A percentile compares a stretch with the other conserved stretches of the same genome.
phyloP scores from a whole-genome alignment of 495 filamentous ascomycete genomes.

The Hypoxylon rickii region DNA sequence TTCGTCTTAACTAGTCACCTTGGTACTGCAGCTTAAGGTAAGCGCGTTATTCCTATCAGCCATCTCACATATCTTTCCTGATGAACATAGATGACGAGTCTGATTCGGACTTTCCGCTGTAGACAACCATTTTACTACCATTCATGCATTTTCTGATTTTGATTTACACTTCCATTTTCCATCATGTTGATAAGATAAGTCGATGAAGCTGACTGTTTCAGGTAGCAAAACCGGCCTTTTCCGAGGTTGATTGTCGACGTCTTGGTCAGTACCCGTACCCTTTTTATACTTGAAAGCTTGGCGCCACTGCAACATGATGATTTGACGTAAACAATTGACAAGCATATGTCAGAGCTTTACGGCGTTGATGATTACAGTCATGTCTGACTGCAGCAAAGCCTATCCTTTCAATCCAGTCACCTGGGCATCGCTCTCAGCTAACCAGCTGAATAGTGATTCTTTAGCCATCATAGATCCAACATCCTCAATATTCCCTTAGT shows the following conservation, averaged over 20 bases:
- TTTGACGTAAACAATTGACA: constrained; percentile 67
- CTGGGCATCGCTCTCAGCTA: constrained; percentile 26
- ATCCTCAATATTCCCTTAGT: neutral
- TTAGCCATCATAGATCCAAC: neutral
- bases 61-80: constrained; percentile 45
- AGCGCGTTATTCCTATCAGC: constrained; percentile 10
- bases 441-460: constrained; percentile 16
- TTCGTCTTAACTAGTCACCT: no score
- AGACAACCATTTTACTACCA: constrained; percentile 74
- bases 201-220: constrained; percentile 15
- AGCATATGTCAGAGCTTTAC: constrained; percentile 85
- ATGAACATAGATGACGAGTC: constrained; percentile 90
- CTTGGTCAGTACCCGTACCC: constrained; percentile 24
- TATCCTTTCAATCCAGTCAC: constrained; percentile 1
- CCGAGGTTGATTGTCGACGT: constrained; percentile 47
- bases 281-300: constrained; percentile 1
- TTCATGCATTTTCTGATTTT: constrained; percentile 75
- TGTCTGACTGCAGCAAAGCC: constrained; percentile 46
- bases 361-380: constrained; percentile 64
- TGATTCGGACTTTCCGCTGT: constrained; percentile 79
- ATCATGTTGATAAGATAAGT: no score
- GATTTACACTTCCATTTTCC: neutral
- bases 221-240: constrained; percentile 49
- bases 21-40: constrained; percentile 17
- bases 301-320: constrained; percentile 61